Evolutionary conservation across 2,329 filamentous ascomycete species (phyloP).

Genomic region (Calycina herbarum): DNA sequence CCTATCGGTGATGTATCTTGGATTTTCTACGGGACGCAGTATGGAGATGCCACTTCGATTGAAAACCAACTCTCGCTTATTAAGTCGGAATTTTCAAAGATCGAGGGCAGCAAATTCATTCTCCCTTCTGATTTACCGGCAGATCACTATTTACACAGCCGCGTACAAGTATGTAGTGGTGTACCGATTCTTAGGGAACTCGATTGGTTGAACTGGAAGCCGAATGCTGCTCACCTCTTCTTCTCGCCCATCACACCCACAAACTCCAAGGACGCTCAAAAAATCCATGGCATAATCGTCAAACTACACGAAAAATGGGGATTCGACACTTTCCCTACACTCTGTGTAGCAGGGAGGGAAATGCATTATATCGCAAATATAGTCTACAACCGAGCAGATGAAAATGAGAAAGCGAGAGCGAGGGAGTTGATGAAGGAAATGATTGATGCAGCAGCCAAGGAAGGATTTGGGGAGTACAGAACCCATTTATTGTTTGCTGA

Average conservation of each 20-base stretch:
- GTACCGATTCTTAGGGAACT: slow-evolving; percentile 36
- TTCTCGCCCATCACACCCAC: slow-evolving; percentile 45
- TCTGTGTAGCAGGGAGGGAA: slow-evolving; percentile 45
- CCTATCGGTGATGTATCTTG: slow-evolving; percentile 34
- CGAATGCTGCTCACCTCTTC: slow-evolving; percentile 52
- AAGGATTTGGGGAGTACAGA: slow-evolving; percentile 47
- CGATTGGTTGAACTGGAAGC: slow-evolving; percentile 51
- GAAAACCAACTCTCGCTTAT: slow-evolving; percentile 33
- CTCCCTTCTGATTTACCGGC: slow-evolving; percentile 37
- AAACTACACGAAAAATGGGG: slow-evolving; percentile 47
- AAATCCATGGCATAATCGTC: slow-evolving; percentile 49
- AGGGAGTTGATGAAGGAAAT: slow-evolving; percentile 40
- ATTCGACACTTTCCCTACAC: slow-evolving; percentile 52
- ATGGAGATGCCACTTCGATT: slow-evolving; percentile 32
- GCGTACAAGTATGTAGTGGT: slow-evolving; percentile 34
- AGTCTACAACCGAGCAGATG: slow-evolving; percentile 47
- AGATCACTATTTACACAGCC: slow-evolving; percentile 36
- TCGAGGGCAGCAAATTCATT: slow-evolving; percentile 36
- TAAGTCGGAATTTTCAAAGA: slow-evolving; percentile 31
- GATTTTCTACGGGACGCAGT: slow-evolving; percentile 38
- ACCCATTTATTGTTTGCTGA: slow-evolving; percentile 48
- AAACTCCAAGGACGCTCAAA: slow-evolving; percentile 40
- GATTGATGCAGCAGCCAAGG: slow-evolving; percentile 42
- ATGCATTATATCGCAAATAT: slow-evolving; percentile 51
- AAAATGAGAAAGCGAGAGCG: slow-evolving; percentile 37